Evolutionary conservation across 768 basidiomycete genomes (phyloP), one percentile per base, ranked within the genome.

Genomic region (Lactarius hatsudake): DNA sequence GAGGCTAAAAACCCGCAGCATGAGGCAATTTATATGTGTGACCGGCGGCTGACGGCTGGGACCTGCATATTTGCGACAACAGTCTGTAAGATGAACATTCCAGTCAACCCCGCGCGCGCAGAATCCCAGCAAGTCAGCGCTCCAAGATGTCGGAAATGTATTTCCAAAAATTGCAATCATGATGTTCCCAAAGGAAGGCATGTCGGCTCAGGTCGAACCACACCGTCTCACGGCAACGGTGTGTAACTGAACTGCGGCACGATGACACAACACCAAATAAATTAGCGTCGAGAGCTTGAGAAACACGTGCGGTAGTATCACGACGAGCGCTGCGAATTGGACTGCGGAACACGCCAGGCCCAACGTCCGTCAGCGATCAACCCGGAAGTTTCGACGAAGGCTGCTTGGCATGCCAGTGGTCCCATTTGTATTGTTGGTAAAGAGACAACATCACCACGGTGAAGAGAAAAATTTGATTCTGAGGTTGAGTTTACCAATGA

Each of bases 21-120:
- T 18, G 34, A 60, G 36, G 23, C n/a, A 60, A 23, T 54, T 68
- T 68, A 68, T 68, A 68, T 56, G 62, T 28, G 57, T 68, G 67
- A 64, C 62, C 42, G 62, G 66, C 62, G 66, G 66, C 62, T 67
- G 66, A 68, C 67, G 34, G 32, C 18, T 42, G 30, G 28, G 32
- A 28, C 30, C 20, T 56, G 6, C 18, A 15, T 59, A 38, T 48
- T 59, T 59, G 61, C 51, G 30, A 34, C 5, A 7, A 15, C 1
- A 60, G 28, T 28, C 36, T 13, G 34, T 10, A 12, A 34, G 17
- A 59, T 38, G 53, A 55, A 17, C 34, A 36, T 51, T 13, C 36
- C 12, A 38, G 36, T 38, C 23, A 17, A 48, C 20, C 10, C 9
- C n/a, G 36, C 53, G 40, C 8, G 40, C 9, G 30, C n/a, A 42